Evolutionary conservation across 768 basidiomycete genomes (phyloP), one percentile per base, ranked within the genome.

Genomic region (Podaxis sp.): DNA sequence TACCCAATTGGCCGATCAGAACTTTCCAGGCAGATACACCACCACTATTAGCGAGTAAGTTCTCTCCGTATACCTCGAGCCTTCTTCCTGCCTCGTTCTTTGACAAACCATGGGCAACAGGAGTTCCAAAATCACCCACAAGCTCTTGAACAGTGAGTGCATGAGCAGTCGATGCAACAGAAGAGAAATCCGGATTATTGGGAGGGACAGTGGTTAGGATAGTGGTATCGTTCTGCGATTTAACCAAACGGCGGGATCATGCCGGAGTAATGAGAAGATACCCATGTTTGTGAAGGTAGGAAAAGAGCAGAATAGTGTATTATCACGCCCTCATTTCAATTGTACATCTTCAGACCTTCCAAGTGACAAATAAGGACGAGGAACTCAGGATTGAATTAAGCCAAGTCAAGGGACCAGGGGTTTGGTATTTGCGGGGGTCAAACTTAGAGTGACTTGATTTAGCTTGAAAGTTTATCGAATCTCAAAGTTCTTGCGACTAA

Each of bases 1-100:
- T 56, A 75, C 76, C 70, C 3, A 76, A 63, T 64, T 77, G 76
- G 21, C 73, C 70, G 11, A 74, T 58, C n/a, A 76, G 69, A 10
- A 77, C 73, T 40, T 67, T 61, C 61, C 70, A 64, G 1, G 73
- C 73, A 4, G 75, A 76, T 9, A 76, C 71, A 5, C 74, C 73
- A 16, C 63, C 70, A 32, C 73, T 69, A 14, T 72, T 73, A 55
- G 71, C 64, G 7, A 76, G 66, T 40, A 74, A 27, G 63, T 76
- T 77, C 48, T 70, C 68, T 48, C 75, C 76, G 58, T 68, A 72
- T 10, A 36, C 59, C 54, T 71, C 68, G 13, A 77, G 67, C n/a
- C 76, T 71, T 51, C 71, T 63, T 42, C 63, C 64, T 7, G 74
- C 71, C 61, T 74, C 76, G 55, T 73, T 73, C 52, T 70, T 74